Percentiles rank a stretch among this genome's conserved stretches.
phyloP scores from a whole-genome alignment of 495 filamentous ascomycete genomes.

The Tuber brumale region DNA sequence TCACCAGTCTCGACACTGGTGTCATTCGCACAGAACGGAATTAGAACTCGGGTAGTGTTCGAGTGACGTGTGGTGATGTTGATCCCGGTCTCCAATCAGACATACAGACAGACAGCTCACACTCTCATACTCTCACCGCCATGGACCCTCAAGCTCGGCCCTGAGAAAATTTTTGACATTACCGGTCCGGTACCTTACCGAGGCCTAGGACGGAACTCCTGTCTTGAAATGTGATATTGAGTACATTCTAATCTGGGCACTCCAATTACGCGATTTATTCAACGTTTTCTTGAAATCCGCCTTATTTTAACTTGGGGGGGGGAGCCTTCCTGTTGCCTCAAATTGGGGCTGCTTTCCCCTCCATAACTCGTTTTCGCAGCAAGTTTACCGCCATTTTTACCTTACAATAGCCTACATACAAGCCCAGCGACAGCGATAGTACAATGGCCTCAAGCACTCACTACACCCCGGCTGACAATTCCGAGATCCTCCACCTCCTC shows the following conservation, averaged over 20 bases:
- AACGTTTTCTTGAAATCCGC: not conserved
- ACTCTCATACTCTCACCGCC: not conserved
- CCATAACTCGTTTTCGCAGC: not conserved
- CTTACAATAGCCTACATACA: not conserved
- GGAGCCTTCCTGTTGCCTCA: not conserved
- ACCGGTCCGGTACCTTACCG: not conserved
- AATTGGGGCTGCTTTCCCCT: not conserved
- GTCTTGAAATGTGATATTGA: slow-evolving; percentile 3
- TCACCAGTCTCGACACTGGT: not conserved
- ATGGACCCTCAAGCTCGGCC: not conserved
- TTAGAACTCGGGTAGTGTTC: not conserved
- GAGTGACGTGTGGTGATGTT: not conserved
- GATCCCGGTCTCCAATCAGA: not conserved
- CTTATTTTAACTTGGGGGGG: not conserved
- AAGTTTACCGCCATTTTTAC: not conserved
- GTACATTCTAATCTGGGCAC: not conserved
- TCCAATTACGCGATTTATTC: not conserved
- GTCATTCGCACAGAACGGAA: not conserved
- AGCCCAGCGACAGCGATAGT: not conserved
- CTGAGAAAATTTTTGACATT: not conserved
- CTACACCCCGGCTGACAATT: slow-evolving; percentile 1
- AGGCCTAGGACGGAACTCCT: not conserved
- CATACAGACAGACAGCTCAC: not conserved
- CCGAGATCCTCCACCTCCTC: slow-evolving; percentile 19
- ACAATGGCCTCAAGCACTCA: not conserved